phyloP scores from a whole-genome alignment of 2,329 filamentous ascomycete genomes.

The Aspergillus sojae region DNA sequence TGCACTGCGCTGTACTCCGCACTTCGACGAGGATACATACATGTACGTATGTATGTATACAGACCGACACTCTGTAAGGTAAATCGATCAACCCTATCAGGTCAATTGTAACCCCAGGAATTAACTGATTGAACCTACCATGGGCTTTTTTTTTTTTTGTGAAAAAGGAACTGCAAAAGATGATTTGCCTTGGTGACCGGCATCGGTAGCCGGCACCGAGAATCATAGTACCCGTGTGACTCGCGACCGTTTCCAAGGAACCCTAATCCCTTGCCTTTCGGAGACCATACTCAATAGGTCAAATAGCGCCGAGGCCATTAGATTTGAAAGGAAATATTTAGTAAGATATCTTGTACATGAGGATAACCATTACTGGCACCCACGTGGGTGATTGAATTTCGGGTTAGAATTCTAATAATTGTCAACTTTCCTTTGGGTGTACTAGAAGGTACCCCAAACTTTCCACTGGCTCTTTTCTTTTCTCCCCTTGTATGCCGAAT shows the following conservation, averaged over 20 bases:
- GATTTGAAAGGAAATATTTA: neutral
- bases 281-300: neutral
- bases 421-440: neutral
- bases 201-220: neutral
- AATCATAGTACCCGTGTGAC: neutral
- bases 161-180: neutral
- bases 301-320: neutral
- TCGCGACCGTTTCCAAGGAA: neutral
- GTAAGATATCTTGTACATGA: neutral
- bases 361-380: neutral
- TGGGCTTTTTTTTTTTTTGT: neutral
- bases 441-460: neutral
- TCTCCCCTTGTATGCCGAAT: slow-evolving; percentile 1
- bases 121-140: neutral
- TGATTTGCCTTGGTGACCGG: neutral
- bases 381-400: slow-evolving; percentile 3
- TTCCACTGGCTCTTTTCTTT: neutral
- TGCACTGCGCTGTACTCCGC: neutral
- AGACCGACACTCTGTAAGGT: neutral
- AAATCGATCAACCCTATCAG: neutral
- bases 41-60: neutral
- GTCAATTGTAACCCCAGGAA: neutral
- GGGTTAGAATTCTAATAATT: neutral
- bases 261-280: neutral
- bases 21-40: neutral